Evolutionary conservation across 2,329 filamentous ascomycete species (phyloP).

Genomic region (Pseudogymnoascus sp.): DNA sequence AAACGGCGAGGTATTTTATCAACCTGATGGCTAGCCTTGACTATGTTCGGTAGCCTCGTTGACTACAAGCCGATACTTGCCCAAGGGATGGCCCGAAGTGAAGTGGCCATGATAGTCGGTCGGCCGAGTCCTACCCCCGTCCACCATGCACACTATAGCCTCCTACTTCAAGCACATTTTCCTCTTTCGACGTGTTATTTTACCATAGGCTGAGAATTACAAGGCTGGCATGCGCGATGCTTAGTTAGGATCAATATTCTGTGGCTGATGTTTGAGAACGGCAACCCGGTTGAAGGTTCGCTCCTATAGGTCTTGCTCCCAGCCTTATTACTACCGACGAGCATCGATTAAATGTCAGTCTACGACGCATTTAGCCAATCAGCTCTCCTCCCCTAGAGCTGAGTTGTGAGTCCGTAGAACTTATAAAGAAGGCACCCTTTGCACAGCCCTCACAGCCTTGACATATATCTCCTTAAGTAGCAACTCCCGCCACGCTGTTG

Average conservation of each 20-base stretch:
- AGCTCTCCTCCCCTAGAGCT: neutral
- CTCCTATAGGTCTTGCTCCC: neutral
- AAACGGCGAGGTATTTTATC: neutral
- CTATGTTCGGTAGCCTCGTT: neutral
- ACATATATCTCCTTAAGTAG: neutral
- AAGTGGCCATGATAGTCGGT: neutral
- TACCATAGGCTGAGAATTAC: neutral
- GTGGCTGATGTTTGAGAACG: neutral
- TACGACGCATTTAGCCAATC: neutral
- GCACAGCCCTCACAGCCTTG: neutral
- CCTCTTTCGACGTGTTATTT: neutral
- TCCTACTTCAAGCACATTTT: neutral
- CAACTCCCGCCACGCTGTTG: neutral
- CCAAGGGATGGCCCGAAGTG: neutral
- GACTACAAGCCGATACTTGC: neutral
- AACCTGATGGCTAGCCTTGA: neutral
- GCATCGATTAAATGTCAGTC: neutral
- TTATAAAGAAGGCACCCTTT: neutral
- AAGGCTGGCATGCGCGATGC: neutral
- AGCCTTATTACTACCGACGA: neutral
- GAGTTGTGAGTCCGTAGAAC: neutral
- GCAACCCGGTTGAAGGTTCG: neutral
- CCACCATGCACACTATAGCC: neutral
- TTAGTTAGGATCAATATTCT: neutral
- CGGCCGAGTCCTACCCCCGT: neutral